phyloP scores from a whole-genome alignment of 441 rosid species.

The Lepidium campestre region DNA sequence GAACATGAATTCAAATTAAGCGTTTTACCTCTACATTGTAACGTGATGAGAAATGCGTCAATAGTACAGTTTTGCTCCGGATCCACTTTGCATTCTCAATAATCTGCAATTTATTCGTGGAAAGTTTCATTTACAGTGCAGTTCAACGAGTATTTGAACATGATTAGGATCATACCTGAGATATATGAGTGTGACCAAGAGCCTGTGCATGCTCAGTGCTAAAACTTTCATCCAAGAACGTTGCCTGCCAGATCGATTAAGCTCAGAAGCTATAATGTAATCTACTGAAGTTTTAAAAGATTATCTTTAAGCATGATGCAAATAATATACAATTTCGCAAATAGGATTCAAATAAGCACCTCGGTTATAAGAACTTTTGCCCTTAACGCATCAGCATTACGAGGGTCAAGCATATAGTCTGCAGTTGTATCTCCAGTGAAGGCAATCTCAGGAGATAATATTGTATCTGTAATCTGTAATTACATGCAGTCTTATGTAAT shows the following conservation, averaged over 20 bases:
- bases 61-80: conserved; percentile 60
- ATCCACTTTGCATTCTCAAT: conserved; percentile 87
- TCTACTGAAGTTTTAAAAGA: neutral
- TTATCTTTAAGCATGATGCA: neutral
- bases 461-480: conserved; percentile 67
- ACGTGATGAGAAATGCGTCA: conserved; percentile 93
- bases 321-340: neutral
- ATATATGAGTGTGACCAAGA: conserved; percentile 72
- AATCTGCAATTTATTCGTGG: conserved; percentile 42
- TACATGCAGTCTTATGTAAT: conserved; percentile 8
- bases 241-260: conserved; percentile 43
- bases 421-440: conserved; percentile 94
- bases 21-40: conserved; percentile 66
- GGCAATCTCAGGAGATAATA: conserved; percentile 86
- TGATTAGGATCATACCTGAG: conserved; percentile 44
- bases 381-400: conserved; percentile 87
- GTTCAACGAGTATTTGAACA: neutral
- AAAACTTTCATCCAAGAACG: conserved; percentile 64
- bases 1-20: neutral
- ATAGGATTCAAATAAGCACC: conserved; percentile 31
- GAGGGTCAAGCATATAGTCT: conserved; percentile 92
- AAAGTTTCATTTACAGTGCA: neutral
- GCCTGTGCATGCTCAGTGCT: conserved; percentile 59
- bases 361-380: conserved; percentile 92
- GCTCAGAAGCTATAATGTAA: conserved; percentile 17